Percentiles rank a stretch among this genome's conserved stretches.
Conservation (phyloP, 2,329 filamentous ascomycete genomes). For the Thelonectria rubi region DNA sequence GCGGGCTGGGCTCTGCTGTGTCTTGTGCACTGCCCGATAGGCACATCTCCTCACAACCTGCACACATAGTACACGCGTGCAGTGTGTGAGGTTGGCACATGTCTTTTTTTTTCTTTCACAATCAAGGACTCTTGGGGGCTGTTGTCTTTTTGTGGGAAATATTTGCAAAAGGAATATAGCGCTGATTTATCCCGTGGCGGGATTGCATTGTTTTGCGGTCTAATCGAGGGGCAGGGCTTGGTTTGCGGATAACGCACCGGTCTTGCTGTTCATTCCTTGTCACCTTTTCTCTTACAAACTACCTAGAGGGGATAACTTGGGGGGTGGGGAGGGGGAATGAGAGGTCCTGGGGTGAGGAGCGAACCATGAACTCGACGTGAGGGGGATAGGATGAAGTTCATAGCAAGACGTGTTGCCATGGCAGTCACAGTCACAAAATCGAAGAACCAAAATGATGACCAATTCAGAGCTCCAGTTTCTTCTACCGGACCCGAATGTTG, state of each 20-base stretch:
- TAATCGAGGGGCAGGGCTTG: constrained; percentile 17
- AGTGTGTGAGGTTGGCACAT: background rate
- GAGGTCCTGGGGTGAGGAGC: constrained; percentile 3
- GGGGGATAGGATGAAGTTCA: background rate
- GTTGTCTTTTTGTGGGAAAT: constrained; percentile 15
- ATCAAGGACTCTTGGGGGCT: background rate
- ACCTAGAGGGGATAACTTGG: constrained; percentile 25
- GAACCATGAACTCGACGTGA: constrained; percentile 8
- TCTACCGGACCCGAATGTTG: constrained; percentile 31
- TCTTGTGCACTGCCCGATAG: constrained; percentile 21
- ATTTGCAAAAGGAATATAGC: constrained; percentile 32
- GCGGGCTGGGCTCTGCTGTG: constrained; percentile 29
- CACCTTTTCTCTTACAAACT: constrained; percentile 20
- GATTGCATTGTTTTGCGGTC: constrained; percentile 20
- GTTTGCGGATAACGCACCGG: constrained; percentile 14
- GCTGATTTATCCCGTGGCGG: constrained; percentile 25
- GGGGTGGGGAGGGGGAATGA: constrained; percentile 1
- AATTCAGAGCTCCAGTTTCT: constrained; percentile 32
- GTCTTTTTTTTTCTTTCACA: background rate
- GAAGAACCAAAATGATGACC: constrained; percentile 13
- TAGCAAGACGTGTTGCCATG: constrained; percentile 7
- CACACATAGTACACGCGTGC: constrained; percentile 1
- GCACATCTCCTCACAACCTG: background rate
- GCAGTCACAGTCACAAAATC: constrained; percentile 18
- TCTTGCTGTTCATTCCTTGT: constrained; percentile 33